A percentile compares a stretch with the other conserved stretches of the same genome.
phyloP scores from a whole-genome alignment of 176 grass and related monocot species.

The Bromus sterilis region DNA sequence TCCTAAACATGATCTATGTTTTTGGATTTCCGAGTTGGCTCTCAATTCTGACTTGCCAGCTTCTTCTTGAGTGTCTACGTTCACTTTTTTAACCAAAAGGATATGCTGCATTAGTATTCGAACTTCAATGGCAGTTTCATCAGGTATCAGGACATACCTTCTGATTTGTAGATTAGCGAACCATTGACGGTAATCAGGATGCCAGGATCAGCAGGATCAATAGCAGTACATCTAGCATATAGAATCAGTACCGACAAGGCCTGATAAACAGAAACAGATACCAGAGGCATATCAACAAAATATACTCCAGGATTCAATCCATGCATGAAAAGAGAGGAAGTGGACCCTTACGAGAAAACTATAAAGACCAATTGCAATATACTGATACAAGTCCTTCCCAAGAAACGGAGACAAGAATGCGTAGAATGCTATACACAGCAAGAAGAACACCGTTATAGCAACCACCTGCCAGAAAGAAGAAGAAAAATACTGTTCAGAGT shows the following conservation, averaged over 20 bases:
- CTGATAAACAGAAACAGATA: conserved; percentile 41
- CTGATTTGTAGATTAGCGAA: conserved; percentile 51
- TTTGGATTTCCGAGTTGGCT: conserved; percentile 1
- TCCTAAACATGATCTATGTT: conserved; percentile 54
- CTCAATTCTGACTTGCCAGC: conserved; percentile 20
- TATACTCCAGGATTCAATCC: neutral
- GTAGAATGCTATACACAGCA: conserved; percentile 94
- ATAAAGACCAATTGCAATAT: conserved; percentile 64
- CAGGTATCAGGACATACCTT: conserved; percentile 35
- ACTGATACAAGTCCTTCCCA: conserved; percentile 61
- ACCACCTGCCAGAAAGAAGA: conserved; percentile 74
- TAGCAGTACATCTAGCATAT: conserved; percentile 86
- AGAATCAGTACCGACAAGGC: conserved; percentile 80
- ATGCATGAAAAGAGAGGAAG: neutral
- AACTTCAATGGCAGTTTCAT: conserved; percentile 5
- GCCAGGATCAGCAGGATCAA: conserved; percentile 95
- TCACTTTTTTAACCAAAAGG: conserved; percentile 26
- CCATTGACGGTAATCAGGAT: conserved; percentile 67
- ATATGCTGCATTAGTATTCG: conserved; percentile 31
- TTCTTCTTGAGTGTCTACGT: conserved; percentile 31
- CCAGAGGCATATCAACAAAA: conserved; percentile 10
- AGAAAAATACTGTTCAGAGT: neutral
- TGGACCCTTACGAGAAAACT: conserved; percentile 71
- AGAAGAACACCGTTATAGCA: conserved; percentile 91
- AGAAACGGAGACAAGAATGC: conserved; percentile 98